These are phyloP conservation scores for Dillenia turbinata DNA, from an alignment of 164 flowering plant genomes.

Conservation along the genomic window DNA sequence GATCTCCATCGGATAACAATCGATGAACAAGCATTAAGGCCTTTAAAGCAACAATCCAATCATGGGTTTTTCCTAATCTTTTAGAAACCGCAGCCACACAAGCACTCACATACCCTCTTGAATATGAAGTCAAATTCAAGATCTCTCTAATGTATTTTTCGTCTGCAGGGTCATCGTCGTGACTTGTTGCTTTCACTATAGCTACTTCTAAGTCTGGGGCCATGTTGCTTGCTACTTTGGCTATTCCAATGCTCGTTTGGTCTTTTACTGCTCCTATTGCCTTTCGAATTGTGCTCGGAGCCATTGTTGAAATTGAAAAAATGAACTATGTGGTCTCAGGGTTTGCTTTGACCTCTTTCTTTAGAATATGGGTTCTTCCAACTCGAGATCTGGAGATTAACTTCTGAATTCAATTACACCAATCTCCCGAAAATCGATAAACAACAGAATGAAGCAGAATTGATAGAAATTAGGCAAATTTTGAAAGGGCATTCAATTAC, in stretches of 20 bases:
- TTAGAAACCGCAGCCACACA: neutral
- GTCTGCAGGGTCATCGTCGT: neutral
- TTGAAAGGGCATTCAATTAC: too few relatives aligned
- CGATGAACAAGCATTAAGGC: constrained; percentile 59
- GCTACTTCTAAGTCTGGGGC: neutral
- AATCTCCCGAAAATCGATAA: too few relatives aligned
- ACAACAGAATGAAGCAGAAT: too few relatives aligned
- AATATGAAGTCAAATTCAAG: neutral
- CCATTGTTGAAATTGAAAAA: constrained; percentile 26
- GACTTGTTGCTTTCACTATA: neutral
- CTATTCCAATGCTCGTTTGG: constrained; percentile 16
- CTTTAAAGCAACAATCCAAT: constrained; percentile 80
- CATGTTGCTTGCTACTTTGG: neutral
- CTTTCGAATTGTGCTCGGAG: constrained; percentile 54
- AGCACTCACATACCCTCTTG: neutral
- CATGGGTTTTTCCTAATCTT: constrained; percentile 42
- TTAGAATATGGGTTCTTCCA: too few relatives aligned
- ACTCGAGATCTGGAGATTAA: too few relatives aligned
- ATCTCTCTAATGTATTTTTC: constrained; percentile 2
- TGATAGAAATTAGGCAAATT: too few relatives aligned
- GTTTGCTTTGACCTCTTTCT: too few relatives aligned
- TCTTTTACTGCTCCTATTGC: constrained; percentile 86
- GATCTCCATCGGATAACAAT: constrained; percentile 51
- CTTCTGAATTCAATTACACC: too few relatives aligned
- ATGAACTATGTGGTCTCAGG: too few relatives aligned